Conservation (phyloP, 2,329 filamentous ascomycete species). For the Beauveria varroae region DNA sequence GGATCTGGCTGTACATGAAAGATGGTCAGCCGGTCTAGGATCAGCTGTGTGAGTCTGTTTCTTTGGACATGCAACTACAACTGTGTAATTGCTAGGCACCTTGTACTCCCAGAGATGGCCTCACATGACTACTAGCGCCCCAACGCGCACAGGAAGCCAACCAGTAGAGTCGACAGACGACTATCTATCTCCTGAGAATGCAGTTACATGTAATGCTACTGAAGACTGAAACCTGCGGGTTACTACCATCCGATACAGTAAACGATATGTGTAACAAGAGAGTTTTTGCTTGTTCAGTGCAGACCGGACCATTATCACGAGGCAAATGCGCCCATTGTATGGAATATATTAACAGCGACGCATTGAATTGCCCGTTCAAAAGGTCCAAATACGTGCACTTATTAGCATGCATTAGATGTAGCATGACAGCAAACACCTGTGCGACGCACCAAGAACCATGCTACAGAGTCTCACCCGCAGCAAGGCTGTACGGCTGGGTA, state of each 20-base stretch:
- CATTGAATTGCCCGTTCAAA: neutral
- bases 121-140: neutral
- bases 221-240: neutral
- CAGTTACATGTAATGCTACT: too few relatives aligned
- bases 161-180: neutral
- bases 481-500: neutral
- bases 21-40: neutral
- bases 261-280: too few relatives aligned
- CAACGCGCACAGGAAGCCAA: neutral
- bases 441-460: neutral
- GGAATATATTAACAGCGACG: too few relatives aligned
- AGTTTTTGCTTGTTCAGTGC: too few relatives aligned
- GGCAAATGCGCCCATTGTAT: too few relatives aligned
- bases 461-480: neutral
- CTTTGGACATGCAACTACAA: neutral
- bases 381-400: neutral
- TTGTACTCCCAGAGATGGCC: neutral
- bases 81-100: neutral
- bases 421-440: constrained; percentile 1
- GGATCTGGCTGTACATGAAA: neutral
- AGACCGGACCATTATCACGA: too few relatives aligned
- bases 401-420: neutral
- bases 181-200: neutral
- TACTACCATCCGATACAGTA: neutral
- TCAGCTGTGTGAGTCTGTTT: neutral